Base-by-base conservation (phyloP, 345 rosid genomes). In the Gossypioides kirkii region DNA sequence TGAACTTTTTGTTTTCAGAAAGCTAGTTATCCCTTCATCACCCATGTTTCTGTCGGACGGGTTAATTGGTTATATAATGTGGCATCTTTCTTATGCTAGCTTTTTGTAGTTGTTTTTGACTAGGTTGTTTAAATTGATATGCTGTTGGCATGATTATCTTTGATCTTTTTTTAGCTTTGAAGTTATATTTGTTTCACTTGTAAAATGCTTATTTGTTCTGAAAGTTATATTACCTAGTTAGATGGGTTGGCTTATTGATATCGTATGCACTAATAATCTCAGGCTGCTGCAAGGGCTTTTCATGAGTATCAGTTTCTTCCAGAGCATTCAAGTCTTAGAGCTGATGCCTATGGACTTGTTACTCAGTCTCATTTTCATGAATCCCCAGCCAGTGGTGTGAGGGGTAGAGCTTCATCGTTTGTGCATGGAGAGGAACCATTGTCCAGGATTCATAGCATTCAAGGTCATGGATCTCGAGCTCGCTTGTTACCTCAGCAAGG, bases 261-360 rank as follows among this genome's bases (percentile, higher is more conserved):
- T 70, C 69, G 10, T 73, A 25, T 49, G 17, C 45, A 55, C 54
- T 47, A 11, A 50, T 53, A 28, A 23, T 78, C 63, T 36, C 86
- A 89, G 89, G 88, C 86, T 77, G 79, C 82, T 74, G 60, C 67
- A 49, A 85, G 87, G 80, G 83, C 83, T 77, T 77, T 81, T 75
- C 90, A 87, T 70, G 94, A 87, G 69, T 85, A 92, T 75, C 93
- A 84, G 70, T 82, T 86, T 83, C 76, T 88, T 59, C 88, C 83
- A 66, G 96, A 95, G 22, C 90, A 82, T 56, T 79, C 94, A 22
- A 70, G 66, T 71, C 62, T 68, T 73, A 84, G 88, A 77, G 82
- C 88, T 77, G 87, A 87, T 68, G 41, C 80, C 38, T 81, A 78
- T 80, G 91, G 89, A 54, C 83, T 83, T 66, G 77, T 69, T 77